Base-by-base conservation (phyloP, 768 basidiomycete species). In the Boletus subparvulus region DNA sequence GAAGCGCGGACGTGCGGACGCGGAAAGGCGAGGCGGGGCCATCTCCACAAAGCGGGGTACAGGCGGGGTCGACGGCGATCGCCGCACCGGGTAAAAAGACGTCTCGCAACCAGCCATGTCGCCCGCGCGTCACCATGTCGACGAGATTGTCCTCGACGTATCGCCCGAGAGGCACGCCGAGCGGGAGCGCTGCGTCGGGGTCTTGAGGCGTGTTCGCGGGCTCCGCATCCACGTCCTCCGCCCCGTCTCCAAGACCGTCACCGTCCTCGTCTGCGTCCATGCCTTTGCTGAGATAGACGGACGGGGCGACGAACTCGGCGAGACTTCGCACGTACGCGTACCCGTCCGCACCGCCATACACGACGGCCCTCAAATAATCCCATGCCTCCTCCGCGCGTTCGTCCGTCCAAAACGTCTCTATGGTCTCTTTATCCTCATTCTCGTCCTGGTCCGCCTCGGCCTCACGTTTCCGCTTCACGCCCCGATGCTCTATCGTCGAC, bases 311-410 rank as follows among this genome's bases (percentile, higher is more conserved):
- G 60, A 92, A 92, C 69, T 88, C 86, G 26, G 88, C 89, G 52
- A 92, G 63, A 66, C 90, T 92, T 57, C 86, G 77, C 50, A 86
- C 80, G 67, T 92, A 92, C 6, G 90, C 90, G 28, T 84, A 71
- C 2, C 90, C 90, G 54, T 90, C 88, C 0, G 83, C 77, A 45
- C 90, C 89, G 0, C 90, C 90, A 65, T 91, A 92, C 0, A 92
- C 88, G n/a, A 90, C 66, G 65, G 90, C 87, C 19, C 80, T 73
- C 17, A 92, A 45, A 62, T 86, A 89, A n/a, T 77, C 78, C 70
- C 89, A 86, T 2, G 81, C 87, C 24, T 80, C 77, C n/a, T 69
- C 68, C 13, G 80, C 83, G 6, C 77, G 73, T 47, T 74, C 74
- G 13, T 74, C 67, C 24, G 73, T 78, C 80, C 83, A 88, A 58